A percentile compares a stretch with the other conserved stretches of the same genome.
Conservation (phyloP, 2,329 filamentous ascomycete species). For the Ceratocystiopsis brevicomis region DNA sequence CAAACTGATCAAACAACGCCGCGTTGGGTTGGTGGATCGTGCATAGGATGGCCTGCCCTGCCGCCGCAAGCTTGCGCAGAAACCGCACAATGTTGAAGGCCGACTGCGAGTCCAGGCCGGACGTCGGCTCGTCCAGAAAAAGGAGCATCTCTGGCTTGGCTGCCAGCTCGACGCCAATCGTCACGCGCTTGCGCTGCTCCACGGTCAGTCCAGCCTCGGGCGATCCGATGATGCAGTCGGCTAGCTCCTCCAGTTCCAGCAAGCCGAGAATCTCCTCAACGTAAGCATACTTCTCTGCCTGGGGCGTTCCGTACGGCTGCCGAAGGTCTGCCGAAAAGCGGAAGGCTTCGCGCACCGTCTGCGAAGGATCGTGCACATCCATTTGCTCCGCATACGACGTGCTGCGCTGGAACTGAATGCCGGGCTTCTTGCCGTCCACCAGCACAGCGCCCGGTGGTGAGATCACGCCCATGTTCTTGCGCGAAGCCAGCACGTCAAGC, state of each 20-base stretch:
- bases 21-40: conserved; percentile 85
- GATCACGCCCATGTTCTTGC: conserved; percentile 44
- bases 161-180: conserved; percentile 76
- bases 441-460: conserved; percentile 28
- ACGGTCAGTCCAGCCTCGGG: conserved; percentile 52
- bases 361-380: conserved; percentile 41
- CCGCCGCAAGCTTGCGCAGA: conserved; percentile 56
- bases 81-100: conserved; percentile 64
- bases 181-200: conserved; percentile 55
- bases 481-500: conserved; percentile 50
- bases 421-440: conserved; percentile 36
- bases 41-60: conserved; percentile 74
- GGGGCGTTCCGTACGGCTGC: conserved; percentile 33
- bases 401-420: conserved; percentile 38
- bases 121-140: conserved; percentile 65
- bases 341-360: conserved; percentile 44
- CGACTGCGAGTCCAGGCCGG: conserved; percentile 51
- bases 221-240: conserved; percentile 38
- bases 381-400: conserved; percentile 45
- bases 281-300: conserved; percentile 36
- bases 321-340: conserved; percentile 43
- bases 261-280: conserved; percentile 39
- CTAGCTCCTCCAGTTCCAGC: conserved; percentile 38
- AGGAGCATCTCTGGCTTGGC: conserved; percentile 62
- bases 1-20: conserved; percentile 73